These are phyloP conservation scores for Grosmannia clavigera DNA, from an alignment of 2,329 filamentous ascomycete genomes.

Conservation along the genomic window DNA sequence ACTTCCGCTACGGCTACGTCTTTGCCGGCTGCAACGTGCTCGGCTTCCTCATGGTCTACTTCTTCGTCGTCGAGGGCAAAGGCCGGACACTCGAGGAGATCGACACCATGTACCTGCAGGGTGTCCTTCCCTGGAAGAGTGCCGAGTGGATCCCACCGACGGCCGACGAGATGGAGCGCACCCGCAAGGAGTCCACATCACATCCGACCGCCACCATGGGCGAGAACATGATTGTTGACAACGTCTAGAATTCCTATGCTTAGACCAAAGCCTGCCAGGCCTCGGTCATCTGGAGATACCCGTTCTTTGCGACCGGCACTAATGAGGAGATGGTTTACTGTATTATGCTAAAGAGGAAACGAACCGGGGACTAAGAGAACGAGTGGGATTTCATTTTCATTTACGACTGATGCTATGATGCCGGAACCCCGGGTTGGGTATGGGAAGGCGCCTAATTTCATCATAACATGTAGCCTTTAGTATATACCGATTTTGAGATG, in stretches of 20 bases:
- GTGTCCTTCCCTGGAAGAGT: constrained; percentile 6
- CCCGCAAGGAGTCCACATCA: neutral
- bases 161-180: neutral
- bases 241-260: neutral
- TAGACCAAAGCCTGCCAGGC: neutral
- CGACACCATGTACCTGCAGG: constrained; percentile 42
- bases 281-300: neutral
- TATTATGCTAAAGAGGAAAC: neutral
- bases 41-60: constrained; percentile 33
- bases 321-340: neutral
- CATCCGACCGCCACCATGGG: neutral
- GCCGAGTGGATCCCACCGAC: neutral
- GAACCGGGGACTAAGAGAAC: neutral
- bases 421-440: neutral
- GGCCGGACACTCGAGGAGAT: constrained; percentile 72
- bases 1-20: constrained; percentile 58
- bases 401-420: neutral
- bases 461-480: neutral
- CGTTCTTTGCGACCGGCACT: neutral
- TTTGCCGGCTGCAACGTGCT: constrained; percentile 2
- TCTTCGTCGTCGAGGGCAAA: constrained; percentile 80
- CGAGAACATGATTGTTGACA: neutral
- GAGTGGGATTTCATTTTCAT: neutral
- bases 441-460: neutral
- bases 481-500: neutral